Evolutionary conservation across 495 filamentous ascomycete species (phyloP).

Genomic region (Penicillium verhagenii): DNA sequence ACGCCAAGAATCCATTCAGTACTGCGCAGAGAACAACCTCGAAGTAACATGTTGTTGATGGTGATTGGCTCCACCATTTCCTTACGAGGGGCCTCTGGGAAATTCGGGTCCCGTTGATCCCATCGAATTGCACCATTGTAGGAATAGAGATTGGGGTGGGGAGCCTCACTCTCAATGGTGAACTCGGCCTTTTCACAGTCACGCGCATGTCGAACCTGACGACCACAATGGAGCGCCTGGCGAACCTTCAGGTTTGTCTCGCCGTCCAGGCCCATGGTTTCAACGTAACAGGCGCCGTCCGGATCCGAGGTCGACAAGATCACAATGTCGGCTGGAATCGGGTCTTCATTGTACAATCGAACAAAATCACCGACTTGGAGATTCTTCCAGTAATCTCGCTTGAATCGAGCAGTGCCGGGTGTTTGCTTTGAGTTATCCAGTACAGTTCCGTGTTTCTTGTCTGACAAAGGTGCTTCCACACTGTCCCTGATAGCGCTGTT

Average conservation of each 20-base stretch:
- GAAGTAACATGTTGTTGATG: constrained; percentile 92
- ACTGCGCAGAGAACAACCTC: constrained; percentile 90
- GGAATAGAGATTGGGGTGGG: constrained; percentile 89
- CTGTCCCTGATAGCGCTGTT: constrained; percentile 34
- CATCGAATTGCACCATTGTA: constrained; percentile 89
- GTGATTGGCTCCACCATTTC: constrained; percentile 90
- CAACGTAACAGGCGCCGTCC: constrained; percentile 94
- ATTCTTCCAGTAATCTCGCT: constrained; percentile 92
- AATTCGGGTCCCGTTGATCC: constrained; percentile 67
- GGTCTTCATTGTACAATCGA: constrained; percentile 93
- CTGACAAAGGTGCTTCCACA: constrained; percentile 23
- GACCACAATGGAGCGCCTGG: constrained; percentile 82
- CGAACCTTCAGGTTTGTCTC: constrained; percentile 98
- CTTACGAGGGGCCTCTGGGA: constrained; percentile 55
- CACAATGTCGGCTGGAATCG: constrained; percentile 91
- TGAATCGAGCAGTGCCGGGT: constrained; percentile 71
- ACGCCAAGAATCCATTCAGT: constrained; percentile 96
- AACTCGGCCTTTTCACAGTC: constrained; percentile 91
- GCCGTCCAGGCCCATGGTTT: constrained; percentile 97
- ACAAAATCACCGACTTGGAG: constrained; percentile 96
- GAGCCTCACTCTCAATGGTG: constrained; percentile 83
- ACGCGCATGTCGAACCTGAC: constrained; percentile 78
- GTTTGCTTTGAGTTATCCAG: constrained; percentile 58
- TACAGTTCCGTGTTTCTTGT: constrained; percentile 62
- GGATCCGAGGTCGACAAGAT: constrained; percentile 94